Percentiles rank a stretch among this genome's conserved stretches.
These are phyloP conservation scores for Didymella glomerata DNA, from an alignment of 2,329 filamentous ascomycete genomes.

Conservation along the genomic window DNA sequence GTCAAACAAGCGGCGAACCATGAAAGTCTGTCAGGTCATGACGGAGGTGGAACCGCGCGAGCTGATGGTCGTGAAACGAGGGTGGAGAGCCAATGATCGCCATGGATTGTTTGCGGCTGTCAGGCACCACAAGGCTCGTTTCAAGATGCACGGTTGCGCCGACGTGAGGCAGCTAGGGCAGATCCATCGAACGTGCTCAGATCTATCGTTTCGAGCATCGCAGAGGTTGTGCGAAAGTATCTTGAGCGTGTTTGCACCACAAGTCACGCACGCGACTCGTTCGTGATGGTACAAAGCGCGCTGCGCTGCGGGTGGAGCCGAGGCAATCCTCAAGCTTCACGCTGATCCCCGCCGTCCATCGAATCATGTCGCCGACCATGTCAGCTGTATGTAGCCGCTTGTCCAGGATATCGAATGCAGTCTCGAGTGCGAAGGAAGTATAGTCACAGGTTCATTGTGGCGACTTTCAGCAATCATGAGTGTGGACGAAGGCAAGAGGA, in stretches of 20 bases:
- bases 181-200: conserved; percentile 2
- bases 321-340: conserved; percentile 25
- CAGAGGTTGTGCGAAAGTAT: neutral
- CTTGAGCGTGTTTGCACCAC: neutral
- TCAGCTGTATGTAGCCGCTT: conserved; percentile 16
- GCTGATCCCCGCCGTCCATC: conserved; percentile 13
- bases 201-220: conserved; percentile 21
- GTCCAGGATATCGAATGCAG: conserved; percentile 11
- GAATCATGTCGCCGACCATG: conserved; percentile 17
- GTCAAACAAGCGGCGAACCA: conserved; percentile 22
- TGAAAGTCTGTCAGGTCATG: conserved; percentile 23
- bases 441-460: conserved; percentile 1
- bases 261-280: conserved; percentile 21
- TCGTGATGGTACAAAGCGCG: conserved; percentile 1
- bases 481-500: conserved; percentile 35
- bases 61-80: conserved; percentile 27
- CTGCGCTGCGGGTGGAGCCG: conserved; percentile 16
- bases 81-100: conserved; percentile 25
- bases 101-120: conserved; percentile 22
- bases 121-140: conserved; percentile 25
- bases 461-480: conserved; percentile 30
- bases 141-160: conserved; percentile 24
- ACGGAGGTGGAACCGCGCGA: conserved; percentile 29
- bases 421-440: conserved; percentile 3
- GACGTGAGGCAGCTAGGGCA: conserved; percentile 22